Evolutionary conservation across 208 protist genomes (phyloP).

Genomic region (Leishmania turanica): DNA sequence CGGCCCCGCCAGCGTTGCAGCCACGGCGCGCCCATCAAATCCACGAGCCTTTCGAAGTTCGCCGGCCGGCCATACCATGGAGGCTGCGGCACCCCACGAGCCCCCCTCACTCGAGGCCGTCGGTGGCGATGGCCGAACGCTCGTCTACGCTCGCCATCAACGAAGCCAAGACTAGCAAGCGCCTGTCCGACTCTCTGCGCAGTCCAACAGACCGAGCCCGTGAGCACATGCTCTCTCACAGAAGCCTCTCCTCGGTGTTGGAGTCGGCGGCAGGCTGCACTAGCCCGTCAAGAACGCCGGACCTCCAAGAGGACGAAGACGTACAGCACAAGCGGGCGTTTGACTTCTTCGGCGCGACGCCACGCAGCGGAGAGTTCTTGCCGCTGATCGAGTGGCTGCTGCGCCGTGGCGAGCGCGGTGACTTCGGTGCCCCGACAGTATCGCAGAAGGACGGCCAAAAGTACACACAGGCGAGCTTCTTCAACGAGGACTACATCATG

Average conservation of each 20-base stretch:
- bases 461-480: constrained; percentile 21
- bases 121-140: not conserved
- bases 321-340: not conserved
- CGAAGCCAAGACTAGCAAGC: not conserved
- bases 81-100: not conserved
- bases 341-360: constrained; percentile 23
- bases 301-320: constrained; percentile 17
- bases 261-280: not conserved
- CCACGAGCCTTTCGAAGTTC: constrained; percentile 11
- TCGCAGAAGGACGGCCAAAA: not conserved
- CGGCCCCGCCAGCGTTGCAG: not conserved
- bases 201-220: not conserved
- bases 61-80: not conserved
- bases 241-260: constrained; percentile 1
- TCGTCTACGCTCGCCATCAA: not conserved
- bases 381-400: constrained; percentile 40
- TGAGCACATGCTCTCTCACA: not conserved
- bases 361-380: constrained; percentile 29
- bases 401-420: constrained; percentile 19
- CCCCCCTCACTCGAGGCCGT: too few species aligned
- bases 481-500: constrained; percentile 35
- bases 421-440: not conserved
- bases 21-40: not conserved
- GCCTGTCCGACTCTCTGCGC: not conserved
- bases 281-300: not conserved